These are phyloP conservation scores for Pseudomonodictys pantanalensis DNA, from an alignment of 495 filamentous ascomycete genomes.

Conservation along the genomic window DNA sequence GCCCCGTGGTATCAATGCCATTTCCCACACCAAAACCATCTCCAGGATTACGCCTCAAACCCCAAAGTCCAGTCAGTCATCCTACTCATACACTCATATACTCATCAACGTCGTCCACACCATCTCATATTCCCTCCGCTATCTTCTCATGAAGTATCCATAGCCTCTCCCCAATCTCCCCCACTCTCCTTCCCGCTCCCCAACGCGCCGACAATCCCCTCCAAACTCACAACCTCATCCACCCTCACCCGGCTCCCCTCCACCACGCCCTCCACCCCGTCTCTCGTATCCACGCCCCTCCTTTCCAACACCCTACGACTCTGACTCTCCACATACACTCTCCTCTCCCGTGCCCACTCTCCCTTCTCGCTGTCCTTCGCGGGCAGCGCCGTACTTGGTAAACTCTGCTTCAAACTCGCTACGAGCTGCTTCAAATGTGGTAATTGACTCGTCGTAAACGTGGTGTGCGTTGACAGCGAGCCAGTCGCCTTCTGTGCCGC, in stretches of 20 bases:
- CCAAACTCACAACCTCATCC: constrained; percentile 41
- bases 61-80: too few relatives aligned
- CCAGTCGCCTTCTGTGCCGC: background rate
- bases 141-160: constrained; percentile 12
- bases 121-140: background rate
- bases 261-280: constrained; percentile 16
- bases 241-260: constrained; percentile 32
- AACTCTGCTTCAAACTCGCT: constrained; percentile 54
- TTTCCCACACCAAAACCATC: too few relatives aligned
- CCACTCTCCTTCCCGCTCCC: constrained; percentile 8
- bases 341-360: constrained; percentile 32
- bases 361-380: constrained; percentile 18
- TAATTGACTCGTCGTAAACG: constrained; percentile 78
- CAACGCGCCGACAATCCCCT: constrained; percentile 35
- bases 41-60: too few relatives aligned
- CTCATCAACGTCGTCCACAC: too few relatives aligned
- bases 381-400: constrained; percentile 33
- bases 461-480: constrained; percentile 69
- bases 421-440: constrained; percentile 69
- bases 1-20: too few relatives aligned
- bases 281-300: constrained; percentile 35
- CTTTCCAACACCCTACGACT: constrained; percentile 35
- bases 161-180: constrained; percentile 11
- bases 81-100: background rate
- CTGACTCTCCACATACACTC: constrained; percentile 41